Percentiles rank a stretch among this genome's conserved stretches.
These are phyloP conservation scores for Rhynchosporium agropyri DNA, from an alignment of 2,329 filamentous ascomycete species.

Conservation along the genomic window DNA sequence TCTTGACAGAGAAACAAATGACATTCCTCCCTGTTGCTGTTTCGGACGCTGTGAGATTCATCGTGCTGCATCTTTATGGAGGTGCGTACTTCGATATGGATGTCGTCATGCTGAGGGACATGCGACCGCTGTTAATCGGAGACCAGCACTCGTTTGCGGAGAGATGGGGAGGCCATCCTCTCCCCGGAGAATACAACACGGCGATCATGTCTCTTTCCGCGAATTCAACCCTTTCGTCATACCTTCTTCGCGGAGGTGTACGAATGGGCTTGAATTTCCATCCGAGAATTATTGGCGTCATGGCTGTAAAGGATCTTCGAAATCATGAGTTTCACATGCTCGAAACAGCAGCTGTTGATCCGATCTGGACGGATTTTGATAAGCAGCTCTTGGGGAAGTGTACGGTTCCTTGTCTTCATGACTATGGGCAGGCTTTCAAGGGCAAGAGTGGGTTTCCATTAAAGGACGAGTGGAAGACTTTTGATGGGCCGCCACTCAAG, in stretches of 20 bases:
- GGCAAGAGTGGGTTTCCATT: constrained; percentile 47
- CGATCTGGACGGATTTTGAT: constrained; percentile 60
- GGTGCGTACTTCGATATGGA: constrained; percentile 60
- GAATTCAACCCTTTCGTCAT: constrained; percentile 57
- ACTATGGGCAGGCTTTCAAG: constrained; percentile 56
- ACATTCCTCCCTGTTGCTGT: constrained; percentile 60
- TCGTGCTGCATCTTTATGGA: constrained; percentile 56
- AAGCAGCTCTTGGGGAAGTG: constrained; percentile 55
- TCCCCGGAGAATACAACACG: constrained; percentile 58
- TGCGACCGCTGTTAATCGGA: constrained; percentile 55
- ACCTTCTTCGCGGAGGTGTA: constrained; percentile 57
- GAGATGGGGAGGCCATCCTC: constrained; percentile 55
- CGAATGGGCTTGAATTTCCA: constrained; percentile 62
- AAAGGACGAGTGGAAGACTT: constrained; percentile 57
- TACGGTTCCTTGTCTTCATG: constrained; percentile 56
- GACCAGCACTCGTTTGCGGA: constrained; percentile 56
- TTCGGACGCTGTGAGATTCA: constrained; percentile 57
- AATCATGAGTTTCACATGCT: constrained; percentile 58
- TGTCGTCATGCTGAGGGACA: constrained; percentile 55
- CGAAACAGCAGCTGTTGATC: constrained; percentile 59
- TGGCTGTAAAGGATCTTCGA: constrained; percentile 58
- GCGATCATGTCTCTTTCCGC: constrained; percentile 58
- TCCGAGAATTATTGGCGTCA: constrained; percentile 56
- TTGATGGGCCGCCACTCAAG: constrained; percentile 49
- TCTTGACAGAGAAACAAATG: constrained; percentile 57